phyloP scores from a whole-genome alignment of 257 asterid genomes.

The Ajuga chamaepitys region DNA sequence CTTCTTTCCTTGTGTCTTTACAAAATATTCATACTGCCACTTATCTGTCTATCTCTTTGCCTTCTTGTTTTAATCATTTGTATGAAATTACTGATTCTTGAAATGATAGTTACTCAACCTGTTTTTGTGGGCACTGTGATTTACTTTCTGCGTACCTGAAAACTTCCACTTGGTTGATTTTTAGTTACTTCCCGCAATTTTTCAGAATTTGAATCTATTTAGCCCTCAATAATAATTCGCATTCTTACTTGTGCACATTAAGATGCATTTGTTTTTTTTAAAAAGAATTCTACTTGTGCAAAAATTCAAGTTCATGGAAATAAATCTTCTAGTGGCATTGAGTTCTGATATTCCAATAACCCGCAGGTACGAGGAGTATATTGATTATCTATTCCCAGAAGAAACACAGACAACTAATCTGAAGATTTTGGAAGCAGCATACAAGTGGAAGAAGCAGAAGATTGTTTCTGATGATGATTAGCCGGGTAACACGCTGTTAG shows the following conservation, averaged over 20 bases:
- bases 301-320: not conserved
- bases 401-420: conserved; percentile 66
- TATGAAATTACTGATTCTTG: not conserved
- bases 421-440: conserved; percentile 86
- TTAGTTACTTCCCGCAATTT: not conserved
- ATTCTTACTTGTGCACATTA: no score
- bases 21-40: not conserved
- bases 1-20: not conserved
- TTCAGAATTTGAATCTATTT: not conserved
- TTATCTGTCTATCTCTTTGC: not conserved
- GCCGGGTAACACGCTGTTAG: not conserved
- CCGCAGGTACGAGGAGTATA: conserved; percentile 82
- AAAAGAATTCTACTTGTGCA: no score
- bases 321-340: not conserved
- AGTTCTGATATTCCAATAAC: conserved; percentile 12
- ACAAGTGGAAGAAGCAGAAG: conserved; percentile 88
- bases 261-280: no score
- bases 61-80: not conserved
- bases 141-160: not conserved
- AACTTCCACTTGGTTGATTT: not conserved
- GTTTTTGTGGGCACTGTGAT: not conserved
- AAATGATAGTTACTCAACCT: no score
- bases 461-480: conserved; percentile 43
- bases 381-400: conserved; percentile 88
- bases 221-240: no score